These are phyloP conservation scores for Penicilliopsis zonata DNA, from an alignment of 495 filamentous ascomycete genomes.

Conservation along the genomic window DNA sequence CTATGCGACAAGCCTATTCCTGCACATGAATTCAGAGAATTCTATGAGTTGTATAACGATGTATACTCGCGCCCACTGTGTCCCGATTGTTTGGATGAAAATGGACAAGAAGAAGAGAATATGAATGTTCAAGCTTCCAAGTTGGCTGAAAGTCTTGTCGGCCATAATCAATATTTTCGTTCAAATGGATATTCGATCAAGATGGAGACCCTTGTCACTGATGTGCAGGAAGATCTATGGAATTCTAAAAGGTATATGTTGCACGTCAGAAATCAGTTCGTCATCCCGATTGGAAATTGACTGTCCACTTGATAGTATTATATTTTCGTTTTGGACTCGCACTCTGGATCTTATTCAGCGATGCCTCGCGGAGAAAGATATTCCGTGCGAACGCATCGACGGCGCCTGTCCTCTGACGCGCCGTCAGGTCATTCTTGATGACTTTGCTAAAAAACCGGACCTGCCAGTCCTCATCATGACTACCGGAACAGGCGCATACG, in stretches of 20 bases:
- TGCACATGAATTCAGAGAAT: conserved; percentile 11
- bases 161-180: conserved; percentile 3
- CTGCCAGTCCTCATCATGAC: conserved; percentile 37
- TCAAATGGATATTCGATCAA: conserved; percentile 12
- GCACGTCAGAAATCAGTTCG: background rate
- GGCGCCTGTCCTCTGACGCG: conserved; percentile 14
- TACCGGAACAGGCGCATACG: conserved; percentile 37
- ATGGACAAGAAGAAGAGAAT: background rate
- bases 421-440: conserved; percentile 17
- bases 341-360: conserved; percentile 26
- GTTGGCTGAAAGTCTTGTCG: background rate
- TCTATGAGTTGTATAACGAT: conserved; percentile 6
- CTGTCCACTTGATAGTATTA: conserved; percentile 26
- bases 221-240: conserved; percentile 13
- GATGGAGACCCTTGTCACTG: conserved; percentile 18
- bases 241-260: conserved; percentile 20
- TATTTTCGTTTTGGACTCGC: conserved; percentile 41
- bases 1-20: conserved; percentile 1
- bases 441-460: conserved; percentile 13
- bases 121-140: background rate
- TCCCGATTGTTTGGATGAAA: no score
- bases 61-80: background rate
- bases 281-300: background rate
- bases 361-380: conserved; percentile 8
- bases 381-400: conserved; percentile 26